Base-by-base conservation (phyloP, 805 yeast genomes). In the Hagleromyces aurorensis region DNA sequence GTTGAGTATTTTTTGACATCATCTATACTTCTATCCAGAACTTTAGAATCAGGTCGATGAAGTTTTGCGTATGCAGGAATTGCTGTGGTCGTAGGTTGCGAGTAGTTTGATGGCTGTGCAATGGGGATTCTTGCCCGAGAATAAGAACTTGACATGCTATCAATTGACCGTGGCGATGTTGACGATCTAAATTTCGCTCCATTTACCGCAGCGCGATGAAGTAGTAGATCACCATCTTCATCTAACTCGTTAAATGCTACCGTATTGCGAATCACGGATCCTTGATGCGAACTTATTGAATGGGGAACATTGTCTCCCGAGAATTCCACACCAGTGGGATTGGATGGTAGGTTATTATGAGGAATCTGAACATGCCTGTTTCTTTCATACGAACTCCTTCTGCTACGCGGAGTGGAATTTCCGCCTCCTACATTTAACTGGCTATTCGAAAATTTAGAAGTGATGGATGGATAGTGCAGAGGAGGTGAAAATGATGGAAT, bases 41-140 rank as follows among this genome's bases (percentile, higher is more conserved):
- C 36, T n/a, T 38, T 44, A n/a, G 41, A 30, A 3, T 33, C 41
- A 5, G 56, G 57, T 31, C 43, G 44, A 29, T 54, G 61, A 13
- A 55, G 28, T 23, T 49, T 54, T 3, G 59, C 62, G 32, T 55
- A 56, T 1, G 56, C 59, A 5, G 57, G 49, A 2, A 50, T 38
- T 8, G 57, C 45, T 10, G 48, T 46, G 3, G 54, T 49, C 7
- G 52, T 48, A 4, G 61, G 58, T 23, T 47, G 52, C 4, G 60
- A 51, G 23, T 43, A 47, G 29, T 47, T 49, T 26, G 47, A 42
- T 13, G 43, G 44, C 20, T 46, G 55, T 25, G 42, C 41, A 29
- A 52, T 46, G 2, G 56, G 48, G 16, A 47, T 28, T 19, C 40
- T 45, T 25, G 36, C 44, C 28, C 37, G 44, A 6, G 44, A 29